Evolutionary conservation across 1,284 basidiomycete species (phyloP).

Genomic region (Lignosus rhinocerotis): DNA sequence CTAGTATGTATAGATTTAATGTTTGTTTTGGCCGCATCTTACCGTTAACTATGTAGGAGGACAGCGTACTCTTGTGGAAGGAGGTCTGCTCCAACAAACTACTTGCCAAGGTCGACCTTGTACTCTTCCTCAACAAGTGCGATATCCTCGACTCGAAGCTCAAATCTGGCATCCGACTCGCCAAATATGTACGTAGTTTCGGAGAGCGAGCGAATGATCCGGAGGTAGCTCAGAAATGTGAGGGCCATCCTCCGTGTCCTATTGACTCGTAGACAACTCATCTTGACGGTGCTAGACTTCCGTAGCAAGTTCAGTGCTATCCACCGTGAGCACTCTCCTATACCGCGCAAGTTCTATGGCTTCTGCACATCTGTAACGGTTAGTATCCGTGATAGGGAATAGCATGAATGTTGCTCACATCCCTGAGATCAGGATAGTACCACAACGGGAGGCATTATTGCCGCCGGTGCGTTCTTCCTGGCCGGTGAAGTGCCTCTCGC

Average conservation of each 20-base stretch:
- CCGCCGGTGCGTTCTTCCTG: constrained; percentile 54
- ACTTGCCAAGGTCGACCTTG: constrained; percentile 68
- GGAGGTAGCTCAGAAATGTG: constrained; percentile 71
- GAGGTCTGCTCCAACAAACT: constrained; percentile 74
- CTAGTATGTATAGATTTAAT: constrained; percentile 43
- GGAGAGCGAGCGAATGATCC: constrained; percentile 72
- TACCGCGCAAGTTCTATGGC: constrained; percentile 75
- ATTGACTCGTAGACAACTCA: neutral
- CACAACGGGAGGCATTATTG: constrained; percentile 76
- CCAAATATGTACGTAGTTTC: constrained; percentile 73
- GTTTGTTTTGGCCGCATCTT: neutral
- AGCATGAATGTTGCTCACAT: neutral
- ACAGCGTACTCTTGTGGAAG: constrained; percentile 80
- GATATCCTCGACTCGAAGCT: constrained; percentile 72
- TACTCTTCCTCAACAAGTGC: constrained; percentile 81
- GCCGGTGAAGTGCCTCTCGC: neutral
- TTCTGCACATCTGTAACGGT: constrained; percentile 80
- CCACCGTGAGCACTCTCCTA: constrained; percentile 73
- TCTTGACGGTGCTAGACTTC: constrained; percentile 49
- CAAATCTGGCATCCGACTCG: constrained; percentile 55
- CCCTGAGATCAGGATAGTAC: constrained; percentile 53
- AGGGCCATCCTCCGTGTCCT: constrained; percentile 8
- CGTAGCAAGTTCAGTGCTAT: constrained; percentile 76
- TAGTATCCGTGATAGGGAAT: constrained; percentile 22
- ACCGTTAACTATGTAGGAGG: constrained; percentile 50